phyloP scores from a whole-genome alignment of 108 stramenopile genomes.

The Pseudonitzschia multiseries region DNA sequence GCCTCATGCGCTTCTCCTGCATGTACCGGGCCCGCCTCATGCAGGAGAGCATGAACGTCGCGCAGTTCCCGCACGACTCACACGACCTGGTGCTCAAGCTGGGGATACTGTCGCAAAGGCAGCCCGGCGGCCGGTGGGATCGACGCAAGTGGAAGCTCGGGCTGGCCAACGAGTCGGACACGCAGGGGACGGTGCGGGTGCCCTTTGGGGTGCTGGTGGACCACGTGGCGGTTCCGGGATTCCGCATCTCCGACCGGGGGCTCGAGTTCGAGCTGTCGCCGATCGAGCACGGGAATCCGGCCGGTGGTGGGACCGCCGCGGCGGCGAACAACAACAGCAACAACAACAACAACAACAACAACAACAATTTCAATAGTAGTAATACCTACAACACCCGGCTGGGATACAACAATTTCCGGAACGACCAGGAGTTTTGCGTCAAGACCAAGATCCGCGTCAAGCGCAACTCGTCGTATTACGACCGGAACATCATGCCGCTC shows the following conservation, averaged over 20 bases:
- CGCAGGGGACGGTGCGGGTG: slow-evolving; percentile 35
- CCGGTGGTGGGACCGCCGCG: neutral
- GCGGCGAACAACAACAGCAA: too few species aligned
- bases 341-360: too few species aligned
- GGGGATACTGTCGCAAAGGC: slow-evolving; percentile 46
- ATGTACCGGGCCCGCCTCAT: slow-evolving; percentile 46
- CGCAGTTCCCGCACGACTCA: slow-evolving; percentile 57
- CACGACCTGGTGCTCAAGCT: slow-evolving; percentile 48
- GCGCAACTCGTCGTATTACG: slow-evolving; percentile 53
- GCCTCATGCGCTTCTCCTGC: slow-evolving; percentile 46
- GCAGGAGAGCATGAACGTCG: slow-evolving; percentile 47
- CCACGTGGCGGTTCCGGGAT: slow-evolving; percentile 50
- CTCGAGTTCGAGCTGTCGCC: slow-evolving; percentile 43
- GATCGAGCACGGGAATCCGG: slow-evolving; percentile 20
- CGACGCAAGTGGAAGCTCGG: slow-evolving; percentile 49
- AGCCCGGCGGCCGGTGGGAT: slow-evolving; percentile 48
- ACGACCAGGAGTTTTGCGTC: slow-evolving; percentile 36
- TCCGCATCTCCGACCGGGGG: slow-evolving; percentile 29
- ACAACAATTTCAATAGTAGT: too few species aligned
- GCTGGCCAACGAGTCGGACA: slow-evolving; percentile 47
- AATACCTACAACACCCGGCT: too few species aligned
- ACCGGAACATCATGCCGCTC: slow-evolving; percentile 59
- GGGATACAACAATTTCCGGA: too few species aligned
- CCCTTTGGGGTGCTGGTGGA: slow-evolving; percentile 57
- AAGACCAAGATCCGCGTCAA: slow-evolving; percentile 39